A percentile compares a stretch with the other conserved stretches of the same genome.
phyloP scores from a whole-genome alignment of 2,329 filamentous ascomycete species.

The Neopestalotiopsis sp. region DNA sequence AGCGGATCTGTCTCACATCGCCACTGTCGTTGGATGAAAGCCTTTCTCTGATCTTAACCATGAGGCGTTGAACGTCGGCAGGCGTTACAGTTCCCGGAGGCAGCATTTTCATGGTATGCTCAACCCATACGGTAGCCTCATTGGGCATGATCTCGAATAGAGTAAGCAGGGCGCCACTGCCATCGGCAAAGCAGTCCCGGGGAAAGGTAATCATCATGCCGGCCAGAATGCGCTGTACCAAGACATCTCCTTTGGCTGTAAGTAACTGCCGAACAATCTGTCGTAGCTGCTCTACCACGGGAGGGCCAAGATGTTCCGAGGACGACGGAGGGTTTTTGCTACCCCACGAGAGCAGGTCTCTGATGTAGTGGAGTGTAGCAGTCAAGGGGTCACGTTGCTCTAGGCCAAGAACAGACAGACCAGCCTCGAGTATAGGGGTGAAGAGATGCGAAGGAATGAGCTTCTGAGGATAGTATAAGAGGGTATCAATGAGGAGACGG shows the following conservation, averaged over 20 bases:
- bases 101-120: constrained; percentile 81
- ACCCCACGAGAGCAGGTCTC: constrained; percentile 89
- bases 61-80: constrained; percentile 79
- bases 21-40: constrained; percentile 67
- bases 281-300: constrained; percentile 72
- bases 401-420: constrained; percentile 82
- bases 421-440: constrained; percentile 83
- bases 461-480: constrained; percentile 89
- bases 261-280: constrained; percentile 76
- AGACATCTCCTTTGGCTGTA: constrained; percentile 70
- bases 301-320: constrained; percentile 53
- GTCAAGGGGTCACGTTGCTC: constrained; percentile 92
- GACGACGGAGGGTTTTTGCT: constrained; percentile 73
- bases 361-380: constrained; percentile 89
- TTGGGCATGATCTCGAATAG: constrained; percentile 86
- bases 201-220: constrained; percentile 99
- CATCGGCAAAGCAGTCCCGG: constrained; percentile 92
- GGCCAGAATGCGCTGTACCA: constrained; percentile 89
- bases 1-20: constrained; percentile 76
- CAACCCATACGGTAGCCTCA: constrained; percentile 82
- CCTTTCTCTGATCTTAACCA: constrained; percentile 80
- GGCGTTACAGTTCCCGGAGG: constrained; percentile 82
- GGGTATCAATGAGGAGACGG: constrained; percentile 86
- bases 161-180: constrained; percentile 87
- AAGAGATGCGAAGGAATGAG: constrained; percentile 81